phyloP scores from a whole-genome alignment of 1,139 yeast species.

The Citeromyces hawaiiensis region DNA sequence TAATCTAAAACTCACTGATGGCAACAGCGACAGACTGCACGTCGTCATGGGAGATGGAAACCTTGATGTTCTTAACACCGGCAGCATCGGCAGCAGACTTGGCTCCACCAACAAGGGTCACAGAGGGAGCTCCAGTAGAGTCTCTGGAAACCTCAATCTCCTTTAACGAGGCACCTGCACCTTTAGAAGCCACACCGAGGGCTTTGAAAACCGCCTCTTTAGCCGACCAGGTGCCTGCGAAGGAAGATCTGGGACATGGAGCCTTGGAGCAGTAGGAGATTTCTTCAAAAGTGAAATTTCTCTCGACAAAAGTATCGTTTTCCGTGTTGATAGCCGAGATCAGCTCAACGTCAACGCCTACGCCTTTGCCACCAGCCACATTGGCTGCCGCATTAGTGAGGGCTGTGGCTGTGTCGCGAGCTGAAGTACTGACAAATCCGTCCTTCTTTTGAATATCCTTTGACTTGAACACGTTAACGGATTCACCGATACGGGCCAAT shows the following conservation, averaged over 20 bases:
- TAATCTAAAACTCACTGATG: slow-evolving; percentile 44
- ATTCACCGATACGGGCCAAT: slow-evolving; percentile 64
- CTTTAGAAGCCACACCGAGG: slow-evolving; percentile 76
- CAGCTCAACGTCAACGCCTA: slow-evolving; percentile 96
- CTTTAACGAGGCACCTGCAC: slow-evolving; percentile 88
- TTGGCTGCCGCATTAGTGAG: slow-evolving; percentile 31
- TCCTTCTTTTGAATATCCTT: slow-evolving; percentile 24
- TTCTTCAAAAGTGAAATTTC: slow-evolving; percentile 81
- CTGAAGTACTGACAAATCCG: slow-evolving; percentile 19
- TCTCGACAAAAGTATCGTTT: slow-evolving; percentile 78
- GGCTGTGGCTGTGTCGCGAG: slow-evolving; percentile 27
- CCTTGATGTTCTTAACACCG: slow-evolving; percentile 62
- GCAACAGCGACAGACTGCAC: slow-evolving; percentile 98
- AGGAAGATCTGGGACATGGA: slow-evolving; percentile 75
- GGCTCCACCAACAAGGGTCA: slow-evolving; percentile 66
- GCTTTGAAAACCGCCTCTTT: slow-evolving; percentile 98
- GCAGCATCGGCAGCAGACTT: slow-evolving; percentile 54
- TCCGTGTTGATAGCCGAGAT: slow-evolving; percentile 68
- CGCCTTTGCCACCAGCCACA: slow-evolving; percentile 48
- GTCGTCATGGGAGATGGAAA: slow-evolving; percentile 92
- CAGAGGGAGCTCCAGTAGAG: slow-evolving; percentile 71
- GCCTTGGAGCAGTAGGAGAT: slow-evolving; percentile 64
- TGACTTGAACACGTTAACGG: slow-evolving; percentile 23
- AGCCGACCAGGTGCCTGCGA: slow-evolving; percentile 98
- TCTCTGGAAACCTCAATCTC: slow-evolving; percentile 82